Evolutionary conservation across 805 yeast genomes (phyloP), one percentile per base, ranked within the genome.

Genomic region (Candida nonsorbophila): DNA sequence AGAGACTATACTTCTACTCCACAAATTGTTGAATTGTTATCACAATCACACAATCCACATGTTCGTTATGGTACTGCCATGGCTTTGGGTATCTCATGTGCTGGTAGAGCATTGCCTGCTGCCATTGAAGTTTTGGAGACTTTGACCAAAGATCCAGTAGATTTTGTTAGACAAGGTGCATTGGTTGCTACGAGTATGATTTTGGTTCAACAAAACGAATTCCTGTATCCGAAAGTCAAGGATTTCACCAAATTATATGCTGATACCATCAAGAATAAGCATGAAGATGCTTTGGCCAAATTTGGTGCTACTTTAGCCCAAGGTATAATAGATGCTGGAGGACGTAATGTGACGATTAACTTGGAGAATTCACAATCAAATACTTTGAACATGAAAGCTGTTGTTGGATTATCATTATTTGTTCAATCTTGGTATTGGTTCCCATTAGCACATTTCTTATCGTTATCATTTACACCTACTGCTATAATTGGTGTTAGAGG

Each of bases 251-350:
- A 84, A 47, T 70, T 72, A 27, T 77, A 82, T 41, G 80, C 87
- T 27, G 76, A 74, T 34, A 80, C 84, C n/a, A 74, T 90, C 33
- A 65, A 79, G 15, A 84, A 81, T 48, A 92, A 90, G 58, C 94
- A 85, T 46, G 97, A 90, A 58, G 98, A 90, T 59, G 95, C 95
- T 3, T 73, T 92, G 58, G 96, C 97, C 22, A 88, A 87, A 62
- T 92, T 90, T 60, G 98, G 98, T 53, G 97, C 97, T 17, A 85
- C 97, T 11, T 64, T 92, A 28, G 90, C 95, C 9, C 97, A 90
- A 64, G 98, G 98, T 57, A 90, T 92, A 40, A 79, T 92, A 53
- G 97, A 92, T 62, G 98, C 97, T 7, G 97, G 98, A 59, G 98
- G 98, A 8, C 78, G 97, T 53, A 92, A 92, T 48, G 94, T 84